Evolutionary conservation across 2,329 filamentous ascomycete species (phyloP).

Genomic region (Spiromastix sp.): DNA sequence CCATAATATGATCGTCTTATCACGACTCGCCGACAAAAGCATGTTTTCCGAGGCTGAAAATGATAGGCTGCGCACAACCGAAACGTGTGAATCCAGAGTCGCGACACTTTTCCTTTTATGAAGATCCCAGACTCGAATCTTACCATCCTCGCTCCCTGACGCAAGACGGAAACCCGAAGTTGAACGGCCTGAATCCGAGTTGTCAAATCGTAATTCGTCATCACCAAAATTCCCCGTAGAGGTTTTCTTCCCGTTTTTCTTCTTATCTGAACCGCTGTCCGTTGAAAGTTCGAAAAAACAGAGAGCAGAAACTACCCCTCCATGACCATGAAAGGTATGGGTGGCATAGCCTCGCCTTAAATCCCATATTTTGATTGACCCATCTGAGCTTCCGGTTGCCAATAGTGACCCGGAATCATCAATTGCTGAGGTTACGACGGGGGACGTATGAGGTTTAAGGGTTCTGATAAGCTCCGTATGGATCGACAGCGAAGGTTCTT

Average conservation of each 20-base stretch:
- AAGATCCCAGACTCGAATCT: conserved; percentile 83
- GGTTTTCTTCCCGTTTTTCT: conserved; percentile 26
- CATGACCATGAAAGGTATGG: conserved; percentile 89
- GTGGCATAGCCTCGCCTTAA: conserved; percentile 82
- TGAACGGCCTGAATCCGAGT: conserved; percentile 25
- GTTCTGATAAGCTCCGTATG: conserved; percentile 63
- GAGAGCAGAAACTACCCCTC: conserved; percentile 80
- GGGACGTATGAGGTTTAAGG: conserved; percentile 80
- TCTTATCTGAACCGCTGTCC: conserved; percentile 34
- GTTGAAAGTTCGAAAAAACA: conserved; percentile 74
- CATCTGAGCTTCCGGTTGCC: conserved; percentile 87
- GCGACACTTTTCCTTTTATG: conserved; percentile 70
- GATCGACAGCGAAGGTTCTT: conserved; percentile 46
- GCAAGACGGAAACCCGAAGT: conserved; percentile 65
- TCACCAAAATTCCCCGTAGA: conserved; percentile 27
- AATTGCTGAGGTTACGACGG: conserved; percentile 75
- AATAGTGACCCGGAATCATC: conserved; percentile 82
- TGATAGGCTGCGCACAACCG: conserved; percentile 79
- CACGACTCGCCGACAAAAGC: conserved; percentile 74
- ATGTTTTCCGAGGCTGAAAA: conserved; percentile 66
- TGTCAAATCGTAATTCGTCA: conserved; percentile 35
- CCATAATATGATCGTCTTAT: conserved; percentile 93
- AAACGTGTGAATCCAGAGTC: conserved; percentile 82
- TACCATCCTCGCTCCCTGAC: conserved; percentile 88
- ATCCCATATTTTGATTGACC: conserved; percentile 94